These are phyloP conservation scores for Mortierella sp. DNA, from an alignment of 371 early-diverging fungal species.

Conservation along the genomic window DNA sequence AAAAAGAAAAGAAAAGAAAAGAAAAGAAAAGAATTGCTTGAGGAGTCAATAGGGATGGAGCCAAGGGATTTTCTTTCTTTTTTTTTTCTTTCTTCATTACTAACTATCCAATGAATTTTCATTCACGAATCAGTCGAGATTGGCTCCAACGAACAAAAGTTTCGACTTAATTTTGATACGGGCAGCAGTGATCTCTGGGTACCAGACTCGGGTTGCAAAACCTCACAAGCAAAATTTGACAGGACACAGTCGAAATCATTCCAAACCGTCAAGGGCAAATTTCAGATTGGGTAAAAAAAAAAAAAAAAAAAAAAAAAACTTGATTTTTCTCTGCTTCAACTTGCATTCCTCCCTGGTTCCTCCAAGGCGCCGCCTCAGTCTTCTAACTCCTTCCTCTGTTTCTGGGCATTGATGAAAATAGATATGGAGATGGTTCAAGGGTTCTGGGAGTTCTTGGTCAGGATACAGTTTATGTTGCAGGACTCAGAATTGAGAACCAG, in stretches of 20 bases:
- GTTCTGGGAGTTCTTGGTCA: conserved; percentile 56
- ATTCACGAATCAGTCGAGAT: conserved; percentile 58
- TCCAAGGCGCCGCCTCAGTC: too few relatives aligned
- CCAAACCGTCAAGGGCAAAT: conserved; percentile 37
- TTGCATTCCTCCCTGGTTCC: too few relatives aligned
- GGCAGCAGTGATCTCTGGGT: conserved; percentile 78
- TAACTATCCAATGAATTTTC: background rate
- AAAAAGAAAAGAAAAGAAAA: background rate
- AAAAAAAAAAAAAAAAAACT: too few relatives aligned
- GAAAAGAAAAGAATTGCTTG: too few relatives aligned
- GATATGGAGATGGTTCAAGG: conserved; percentile 65
- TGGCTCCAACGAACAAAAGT: conserved; percentile 82
- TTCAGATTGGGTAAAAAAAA: conserved; percentile 31
- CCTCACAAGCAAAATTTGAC: conserved; percentile 21
- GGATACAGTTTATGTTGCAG: conserved; percentile 59
- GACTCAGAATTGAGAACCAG: conserved; percentile 54
- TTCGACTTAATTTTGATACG: conserved; percentile 88
- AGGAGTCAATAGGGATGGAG: too few relatives aligned
- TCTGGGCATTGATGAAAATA: background rate
- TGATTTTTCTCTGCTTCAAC: too few relatives aligned
- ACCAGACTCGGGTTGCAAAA: conserved; percentile 48
- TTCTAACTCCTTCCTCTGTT: too few relatives aligned
- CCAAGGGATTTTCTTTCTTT: too few relatives aligned
- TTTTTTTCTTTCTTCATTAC: background rate
- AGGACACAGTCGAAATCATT: conserved; percentile 29